A percentile compares a stretch with the other conserved stretches of the same genome.
phyloP scores from a whole-genome alignment of 108 stramenopile species.

The Epithemia pelagica region DNA sequence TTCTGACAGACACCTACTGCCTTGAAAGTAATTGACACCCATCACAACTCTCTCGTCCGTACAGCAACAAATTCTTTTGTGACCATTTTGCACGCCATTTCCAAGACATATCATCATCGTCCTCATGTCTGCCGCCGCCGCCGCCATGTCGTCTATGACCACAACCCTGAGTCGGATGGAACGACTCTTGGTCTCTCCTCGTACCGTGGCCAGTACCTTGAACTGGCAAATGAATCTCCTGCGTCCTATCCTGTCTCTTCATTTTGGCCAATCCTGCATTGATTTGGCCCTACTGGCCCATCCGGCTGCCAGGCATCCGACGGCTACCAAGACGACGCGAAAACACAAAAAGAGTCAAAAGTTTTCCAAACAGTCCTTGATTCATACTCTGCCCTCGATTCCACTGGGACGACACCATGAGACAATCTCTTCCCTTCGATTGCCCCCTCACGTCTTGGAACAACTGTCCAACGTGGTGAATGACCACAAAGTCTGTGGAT shows the following conservation, averaged over 20 bases:
- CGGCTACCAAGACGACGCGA: neutral
- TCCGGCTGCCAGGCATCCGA: neutral
- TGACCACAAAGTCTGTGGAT: slow-evolving; percentile 28
- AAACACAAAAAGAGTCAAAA: neutral
- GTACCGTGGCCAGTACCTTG: neutral
- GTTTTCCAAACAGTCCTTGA: neutral
- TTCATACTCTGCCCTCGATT: slow-evolving; percentile 5
- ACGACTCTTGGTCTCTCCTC: neutral
- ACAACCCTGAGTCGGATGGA: too few species aligned
- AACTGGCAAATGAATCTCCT: neutral
- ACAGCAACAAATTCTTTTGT: too few species aligned
- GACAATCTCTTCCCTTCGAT: neutral
- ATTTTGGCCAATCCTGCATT: neutral
- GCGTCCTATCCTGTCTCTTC: neutral
- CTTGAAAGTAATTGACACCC: too few species aligned
- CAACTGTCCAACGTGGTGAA: slow-evolving; percentile 16
- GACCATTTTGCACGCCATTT: too few species aligned
- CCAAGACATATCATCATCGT: too few species aligned
- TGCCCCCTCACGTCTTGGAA: neutral
- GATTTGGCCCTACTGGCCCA: neutral
- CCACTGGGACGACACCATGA: slow-evolving; percentile 10
- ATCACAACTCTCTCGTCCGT: too few species aligned
- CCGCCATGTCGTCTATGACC: too few species aligned
- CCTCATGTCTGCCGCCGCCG: too few species aligned
- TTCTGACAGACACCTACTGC: too few species aligned